A percentile compares a stretch with the other conserved stretches of the same genome.
Evolutionary conservation across 2,329 filamentous ascomycete genomes (phyloP).

Genomic region (Trichoderma sp.): DNA sequence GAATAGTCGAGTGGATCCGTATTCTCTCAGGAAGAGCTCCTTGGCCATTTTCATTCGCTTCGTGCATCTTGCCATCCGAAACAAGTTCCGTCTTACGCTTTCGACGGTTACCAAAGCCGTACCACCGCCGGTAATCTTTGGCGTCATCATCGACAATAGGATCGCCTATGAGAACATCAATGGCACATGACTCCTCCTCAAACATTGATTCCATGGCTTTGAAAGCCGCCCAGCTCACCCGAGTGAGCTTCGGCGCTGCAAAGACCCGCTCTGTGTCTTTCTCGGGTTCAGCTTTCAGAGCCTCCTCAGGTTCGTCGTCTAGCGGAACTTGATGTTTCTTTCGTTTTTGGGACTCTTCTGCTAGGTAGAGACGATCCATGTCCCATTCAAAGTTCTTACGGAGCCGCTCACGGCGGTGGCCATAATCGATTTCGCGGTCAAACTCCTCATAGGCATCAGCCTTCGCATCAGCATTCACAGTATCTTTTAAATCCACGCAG

Average conservation of each 20-base stretch:
- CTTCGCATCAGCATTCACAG: neutral
- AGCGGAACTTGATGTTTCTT: neutral
- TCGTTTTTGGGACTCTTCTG: neutral
- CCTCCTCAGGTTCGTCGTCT: neutral
- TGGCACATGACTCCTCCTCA: neutral
- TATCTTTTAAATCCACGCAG: neutral
- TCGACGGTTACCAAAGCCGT: neutral
- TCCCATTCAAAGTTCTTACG: conserved; percentile 24
- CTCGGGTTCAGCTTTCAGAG: neutral
- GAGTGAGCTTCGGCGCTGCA: neutral
- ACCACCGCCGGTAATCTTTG: neutral
- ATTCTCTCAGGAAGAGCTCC: neutral
- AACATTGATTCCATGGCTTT: neutral
- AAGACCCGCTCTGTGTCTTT: neutral
- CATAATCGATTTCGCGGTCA: conserved; percentile 16
- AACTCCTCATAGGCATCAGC: neutral
- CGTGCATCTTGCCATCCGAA: neutral
- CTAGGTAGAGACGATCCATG: conserved; percentile 22
- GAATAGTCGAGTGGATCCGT: neutral
- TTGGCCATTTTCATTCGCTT: neutral
- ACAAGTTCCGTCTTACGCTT: neutral
- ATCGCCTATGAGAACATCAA: conserved; percentile 5
- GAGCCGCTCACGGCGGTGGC: conserved; percentile 6
- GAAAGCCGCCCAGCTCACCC: neutral
- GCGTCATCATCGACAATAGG: neutral